Conservation (phyloP, 371 early-diverging fungal genomes). For the Zopfochytrium polystomum region DNA sequence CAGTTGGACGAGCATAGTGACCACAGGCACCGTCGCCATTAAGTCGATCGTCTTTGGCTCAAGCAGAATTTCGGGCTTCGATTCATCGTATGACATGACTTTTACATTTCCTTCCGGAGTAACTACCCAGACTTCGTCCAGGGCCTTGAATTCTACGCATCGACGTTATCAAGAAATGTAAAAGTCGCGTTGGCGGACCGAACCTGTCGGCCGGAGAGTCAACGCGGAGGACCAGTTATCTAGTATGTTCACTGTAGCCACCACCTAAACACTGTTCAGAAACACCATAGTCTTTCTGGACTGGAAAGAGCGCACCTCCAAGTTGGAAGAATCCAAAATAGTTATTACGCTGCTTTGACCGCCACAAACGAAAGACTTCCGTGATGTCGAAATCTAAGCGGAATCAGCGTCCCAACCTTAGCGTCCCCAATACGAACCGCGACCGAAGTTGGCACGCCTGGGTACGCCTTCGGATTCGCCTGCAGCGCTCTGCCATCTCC, state of each 20-base stretch:
- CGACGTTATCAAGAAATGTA: too few species aligned
- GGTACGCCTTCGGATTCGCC: slow-evolving; percentile 57
- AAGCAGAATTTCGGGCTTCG: background rate
- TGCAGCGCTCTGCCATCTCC: slow-evolving; percentile 69
- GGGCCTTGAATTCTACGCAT: background rate
- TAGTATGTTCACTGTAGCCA: background rate
- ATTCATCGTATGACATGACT: background rate
- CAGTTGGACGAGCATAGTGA: background rate
- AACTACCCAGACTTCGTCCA: background rate
- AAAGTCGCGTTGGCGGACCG: too few species aligned
- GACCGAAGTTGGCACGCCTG: slow-evolving; percentile 54
- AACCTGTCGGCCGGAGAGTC: slow-evolving; percentile 9
- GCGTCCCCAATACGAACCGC: slow-evolving; percentile 35
- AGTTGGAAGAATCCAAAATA: slow-evolving; percentile 35
- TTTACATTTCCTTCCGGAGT: background rate
- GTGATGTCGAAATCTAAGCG: slow-evolving; percentile 25
- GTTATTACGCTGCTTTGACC: slow-evolving; percentile 39
- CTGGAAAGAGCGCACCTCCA: slow-evolving; percentile 13
- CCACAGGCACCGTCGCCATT: background rate
- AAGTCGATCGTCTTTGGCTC: background rate
- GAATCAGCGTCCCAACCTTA: background rate
- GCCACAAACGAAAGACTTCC: slow-evolving; percentile 20
- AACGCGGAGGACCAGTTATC: slow-evolving; percentile 16
- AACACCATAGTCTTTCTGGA: background rate
- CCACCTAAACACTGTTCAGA: slow-evolving; percentile 4